A percentile compares a stretch with the other conserved stretches of the same genome.
Evolutionary conservation across 2,329 filamentous ascomycete genomes (phyloP).

Genomic region (Trichophyton benhamiae): DNA sequence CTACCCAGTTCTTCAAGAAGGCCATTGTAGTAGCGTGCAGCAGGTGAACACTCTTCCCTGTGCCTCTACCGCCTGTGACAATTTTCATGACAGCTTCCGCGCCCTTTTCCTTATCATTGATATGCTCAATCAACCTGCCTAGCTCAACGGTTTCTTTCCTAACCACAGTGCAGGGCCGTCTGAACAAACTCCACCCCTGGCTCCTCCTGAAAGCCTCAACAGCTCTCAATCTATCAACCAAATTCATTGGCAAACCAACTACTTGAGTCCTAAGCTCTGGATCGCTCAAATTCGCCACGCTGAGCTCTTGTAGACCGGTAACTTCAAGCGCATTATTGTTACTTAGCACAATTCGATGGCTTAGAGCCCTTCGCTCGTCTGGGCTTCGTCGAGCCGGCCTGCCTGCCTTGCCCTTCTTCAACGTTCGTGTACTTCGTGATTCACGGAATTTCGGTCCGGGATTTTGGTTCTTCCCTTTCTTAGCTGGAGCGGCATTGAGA

Average conservation of each 20-base stretch:
- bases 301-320: slow-evolving; percentile 51
- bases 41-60: slow-evolving; percentile 78
- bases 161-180: slow-evolving; percentile 65
- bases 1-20: slow-evolving; percentile 73
- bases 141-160: slow-evolving; percentile 66
- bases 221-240: slow-evolving; percentile 70
- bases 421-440: slow-evolving; percentile 32
- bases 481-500: slow-evolving; percentile 23
- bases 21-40: slow-evolving; percentile 74
- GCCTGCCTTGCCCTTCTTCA: slow-evolving; percentile 32
- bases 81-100: slow-evolving; percentile 42
- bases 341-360: slow-evolving; percentile 81
- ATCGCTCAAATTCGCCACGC: slow-evolving; percentile 42
- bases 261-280: slow-evolving; percentile 52
- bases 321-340: slow-evolving; percentile 87
- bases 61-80: slow-evolving; percentile 57
- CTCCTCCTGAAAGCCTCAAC: slow-evolving; percentile 81
- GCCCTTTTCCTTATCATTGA: slow-evolving; percentile 24
- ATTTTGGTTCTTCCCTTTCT: slow-evolving; percentile 36
- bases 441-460: slow-evolving; percentile 26
- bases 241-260: slow-evolving; percentile 52
- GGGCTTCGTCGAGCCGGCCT: slow-evolving; percentile 44
- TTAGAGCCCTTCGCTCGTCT: slow-evolving; percentile 75
- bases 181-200: slow-evolving; percentile 80
- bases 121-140: slow-evolving; percentile 44